Evolutionary conservation across 768 basidiomycete genomes (phyloP), one percentile per base, ranked within the genome.

Genomic region (Gymnopilus junonius): DNA sequence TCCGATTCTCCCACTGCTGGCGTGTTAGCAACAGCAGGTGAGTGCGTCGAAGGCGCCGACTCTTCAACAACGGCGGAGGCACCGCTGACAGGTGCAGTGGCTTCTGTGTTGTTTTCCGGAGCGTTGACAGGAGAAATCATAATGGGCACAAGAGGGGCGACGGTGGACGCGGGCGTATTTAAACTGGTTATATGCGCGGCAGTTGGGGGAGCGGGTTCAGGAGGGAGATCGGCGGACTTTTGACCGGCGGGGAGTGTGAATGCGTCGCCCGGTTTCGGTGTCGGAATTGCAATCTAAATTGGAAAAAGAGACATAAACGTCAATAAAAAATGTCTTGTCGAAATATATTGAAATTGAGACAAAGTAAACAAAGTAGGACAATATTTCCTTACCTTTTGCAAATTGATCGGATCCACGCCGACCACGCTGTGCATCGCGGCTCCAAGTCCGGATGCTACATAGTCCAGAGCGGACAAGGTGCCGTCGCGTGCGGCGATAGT

Each of bases 91-190:
- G 61, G 55, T 25, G 71, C 58, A 27, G 62, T 64, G 34, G 67
- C 58, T 29, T 51, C 15, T 2, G 75, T 75, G 65, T 74, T 77
- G 65, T 77, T 73, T 69, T 83, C 79, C 25, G 72, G 66, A 4
- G 75, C 78, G 59, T 79, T 80, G 50, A 82, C 79, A 14, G 81
- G 80, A 4, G 80, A 70, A 45, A 79, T 76, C 62, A 74, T 34
- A 14, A 82, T 76, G 40, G 78, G 77, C 2, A 80, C 70, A 8
- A 69, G 65, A 46, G 79, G 74, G 2, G 77, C 74, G 11, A 75
- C 65, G 6, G 66, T 63, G 20, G 67, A 58, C 29, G 69, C 51
- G 31, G 37, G 32, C 10, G 63, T 45, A 20, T 64, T 54, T 8
- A 58, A 27, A 37, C 25, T 39, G 29, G 50, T 55, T 34, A 25